Evolutionary conservation across 192 early-diverging fungal genomes (phyloP).

Genomic region (Backusella parvicylindrica): DNA sequence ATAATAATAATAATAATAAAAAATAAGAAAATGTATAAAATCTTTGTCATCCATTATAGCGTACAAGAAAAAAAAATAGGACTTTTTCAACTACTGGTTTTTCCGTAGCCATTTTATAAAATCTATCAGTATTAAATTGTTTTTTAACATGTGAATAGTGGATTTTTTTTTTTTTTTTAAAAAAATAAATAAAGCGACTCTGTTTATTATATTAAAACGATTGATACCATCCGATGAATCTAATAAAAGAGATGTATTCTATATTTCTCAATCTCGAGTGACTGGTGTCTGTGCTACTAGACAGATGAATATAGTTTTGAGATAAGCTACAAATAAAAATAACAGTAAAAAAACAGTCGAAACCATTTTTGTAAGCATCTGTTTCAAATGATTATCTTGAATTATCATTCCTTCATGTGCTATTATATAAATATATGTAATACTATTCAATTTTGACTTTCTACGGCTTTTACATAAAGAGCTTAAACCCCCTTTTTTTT

Average conservation of each 20-base stretch:
- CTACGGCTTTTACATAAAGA: neutral
- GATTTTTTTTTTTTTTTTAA: too few species aligned
- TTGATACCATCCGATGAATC: neutral
- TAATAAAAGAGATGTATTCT: neutral
- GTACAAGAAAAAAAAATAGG: neutral
- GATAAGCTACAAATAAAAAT: neutral
- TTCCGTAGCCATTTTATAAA: neutral
- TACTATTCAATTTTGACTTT: neutral
- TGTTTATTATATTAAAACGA: neutral
- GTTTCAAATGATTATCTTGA: too few species aligned
- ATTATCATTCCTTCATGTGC: neutral
- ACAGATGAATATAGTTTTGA: neutral
- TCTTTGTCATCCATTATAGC: neutral
- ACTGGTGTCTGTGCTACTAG: neutral
- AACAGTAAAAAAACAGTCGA: neutral
- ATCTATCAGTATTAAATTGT: too few species aligned
- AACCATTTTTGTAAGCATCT: neutral
- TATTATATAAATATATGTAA: neutral
- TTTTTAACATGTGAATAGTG: neutral
- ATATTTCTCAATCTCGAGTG: neutral
- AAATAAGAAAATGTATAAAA: too few species aligned
- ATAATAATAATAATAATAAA: too few species aligned
- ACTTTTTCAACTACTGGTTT: neutral
- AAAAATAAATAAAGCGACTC: too few species aligned
- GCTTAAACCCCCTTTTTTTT: too few species aligned